A percentile compares a stretch with the other conserved stretches of the same genome.
Evolutionary conservation across 2,329 filamentous ascomycete genomes (phyloP).

Genomic region (Colletotrichum spaethianum): DNA sequence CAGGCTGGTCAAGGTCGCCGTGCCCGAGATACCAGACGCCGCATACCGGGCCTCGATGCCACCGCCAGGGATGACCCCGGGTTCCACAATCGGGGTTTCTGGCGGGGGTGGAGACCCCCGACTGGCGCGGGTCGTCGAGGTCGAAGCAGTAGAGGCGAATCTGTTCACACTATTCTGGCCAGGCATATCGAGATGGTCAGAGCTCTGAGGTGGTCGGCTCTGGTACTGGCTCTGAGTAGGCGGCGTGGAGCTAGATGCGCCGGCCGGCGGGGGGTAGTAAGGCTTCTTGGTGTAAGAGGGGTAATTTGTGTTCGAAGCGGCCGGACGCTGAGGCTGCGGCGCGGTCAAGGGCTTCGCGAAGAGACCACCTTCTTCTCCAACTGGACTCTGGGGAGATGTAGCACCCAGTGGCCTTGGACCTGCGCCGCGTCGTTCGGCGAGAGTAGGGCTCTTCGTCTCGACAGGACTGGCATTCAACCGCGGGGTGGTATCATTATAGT

Average conservation of each 20-base stretch:
- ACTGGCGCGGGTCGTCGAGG: constrained; percentile 91
- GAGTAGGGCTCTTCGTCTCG: constrained; percentile 72
- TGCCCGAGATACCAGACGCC: constrained; percentile 89
- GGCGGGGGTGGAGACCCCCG: constrained; percentile 95
- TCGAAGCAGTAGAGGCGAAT: constrained; percentile 88
- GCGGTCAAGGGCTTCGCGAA: constrained; percentile 77
- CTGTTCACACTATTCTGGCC: constrained; percentile 69
- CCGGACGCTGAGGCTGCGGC: constrained; percentile 58
- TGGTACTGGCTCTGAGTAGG: constrained; percentile 45
- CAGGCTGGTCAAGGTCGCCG: constrained; percentile 84
- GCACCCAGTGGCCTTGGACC: constrained; percentile 78
- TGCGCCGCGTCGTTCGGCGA: constrained; percentile 88
- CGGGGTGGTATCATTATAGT: constrained; percentile 65
- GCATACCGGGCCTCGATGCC: constrained; percentile 94
- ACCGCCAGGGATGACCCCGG: constrained; percentile 77
- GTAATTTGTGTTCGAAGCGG: constrained; percentile 58
- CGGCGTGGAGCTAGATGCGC: constrained; percentile 40
- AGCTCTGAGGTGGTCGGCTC: constrained; percentile 48
- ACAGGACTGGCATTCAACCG: constrained; percentile 68
- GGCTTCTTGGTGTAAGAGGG: constrained; percentile 69
- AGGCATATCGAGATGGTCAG: constrained; percentile 56
- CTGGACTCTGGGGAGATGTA: constrained; percentile 85
- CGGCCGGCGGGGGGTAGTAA: constrained; percentile 72
- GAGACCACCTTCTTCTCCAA: constrained; percentile 82
- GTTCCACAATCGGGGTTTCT: constrained; percentile 87